Percentiles rank a stretch among this genome's conserved stretches.
Evolutionary conservation across 495 filamentous ascomycete genomes (phyloP).

Genomic region (Trichocladium uniseriatum): DNA sequence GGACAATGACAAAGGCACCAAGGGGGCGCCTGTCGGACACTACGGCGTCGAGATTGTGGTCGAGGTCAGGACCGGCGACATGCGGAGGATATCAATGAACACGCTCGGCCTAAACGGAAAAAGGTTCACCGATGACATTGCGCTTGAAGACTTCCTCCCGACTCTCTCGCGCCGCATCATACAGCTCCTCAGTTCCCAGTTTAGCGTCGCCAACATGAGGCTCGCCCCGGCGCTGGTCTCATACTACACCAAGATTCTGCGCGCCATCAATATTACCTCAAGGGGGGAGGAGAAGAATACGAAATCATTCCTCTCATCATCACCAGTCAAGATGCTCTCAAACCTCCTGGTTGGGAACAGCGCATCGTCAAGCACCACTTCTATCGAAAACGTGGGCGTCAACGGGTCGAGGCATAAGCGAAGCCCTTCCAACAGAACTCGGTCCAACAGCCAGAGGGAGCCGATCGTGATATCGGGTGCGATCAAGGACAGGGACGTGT

Average conservation of each 20-base stretch:
- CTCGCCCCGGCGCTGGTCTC: conserved; percentile 56
- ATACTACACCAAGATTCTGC: conserved; percentile 64
- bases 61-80: conserved; percentile 37
- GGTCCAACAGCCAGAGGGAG: conserved; percentile 35
- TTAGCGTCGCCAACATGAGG: conserved; percentile 55
- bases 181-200: conserved; percentile 58
- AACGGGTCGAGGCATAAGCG: conserved; percentile 30
- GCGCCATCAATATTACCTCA: conserved; percentile 53
- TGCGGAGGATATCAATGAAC: conserved; percentile 43
- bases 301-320: conserved; percentile 60
- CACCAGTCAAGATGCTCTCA: conserved; percentile 84
- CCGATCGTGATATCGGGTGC: conserved; percentile 36
- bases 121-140: conserved; percentile 57
- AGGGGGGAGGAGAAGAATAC: conserved; percentile 46
- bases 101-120: conserved; percentile 53
- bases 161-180: conserved; percentile 47
- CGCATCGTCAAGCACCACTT: conserved; percentile 15
- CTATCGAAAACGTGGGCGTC: conserved; percentile 9
- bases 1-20: conserved; percentile 49
- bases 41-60: conserved; percentile 59
- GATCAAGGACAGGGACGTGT: conserved; percentile 41
- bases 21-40: conserved; percentile 51
- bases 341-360: conserved; percentile 58
- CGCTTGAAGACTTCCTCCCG: conserved; percentile 55
- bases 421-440: conserved; percentile 8